Evolutionary conservation across 805 yeast genomes (phyloP).

Genomic region (Yarrowia divulgata): DNA sequence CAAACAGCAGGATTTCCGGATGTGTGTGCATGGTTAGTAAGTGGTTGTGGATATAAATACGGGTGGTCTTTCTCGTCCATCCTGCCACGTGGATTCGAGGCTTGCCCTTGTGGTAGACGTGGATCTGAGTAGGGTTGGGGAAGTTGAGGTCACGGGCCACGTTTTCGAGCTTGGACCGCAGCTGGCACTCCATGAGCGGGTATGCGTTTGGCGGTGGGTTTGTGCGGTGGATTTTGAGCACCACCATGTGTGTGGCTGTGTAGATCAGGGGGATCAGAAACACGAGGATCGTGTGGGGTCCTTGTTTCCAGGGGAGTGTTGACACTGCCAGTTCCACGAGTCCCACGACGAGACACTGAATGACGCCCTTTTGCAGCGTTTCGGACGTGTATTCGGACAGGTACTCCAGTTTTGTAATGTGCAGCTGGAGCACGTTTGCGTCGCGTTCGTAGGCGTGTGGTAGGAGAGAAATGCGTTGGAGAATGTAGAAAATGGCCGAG

Average conservation of each 20-base stretch:
- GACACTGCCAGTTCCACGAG: neutral
- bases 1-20: constrained; percentile 32
- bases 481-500: constrained; percentile 25
- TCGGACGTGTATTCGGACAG: constrained; percentile 32
- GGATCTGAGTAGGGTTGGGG: constrained; percentile 9
- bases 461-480: constrained; percentile 3
- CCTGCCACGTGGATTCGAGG: constrained; percentile 31
- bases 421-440: constrained; percentile 24
- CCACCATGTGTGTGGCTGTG: neutral
- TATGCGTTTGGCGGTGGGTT: constrained; percentile 16
- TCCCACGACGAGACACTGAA: constrained; percentile 12
- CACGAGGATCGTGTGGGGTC: neutral
- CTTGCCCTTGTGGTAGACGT: constrained; percentile 32
- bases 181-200: constrained; percentile 31
- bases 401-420: constrained; percentile 23
- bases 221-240: constrained; percentile 17
- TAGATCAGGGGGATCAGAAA: constrained; percentile 8
- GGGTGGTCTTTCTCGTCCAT: constrained; percentile 12
- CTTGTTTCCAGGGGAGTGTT: neutral
- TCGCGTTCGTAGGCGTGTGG: constrained; percentile 15
- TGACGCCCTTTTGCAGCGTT: constrained; percentile 11
- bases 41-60: constrained; percentile 32
- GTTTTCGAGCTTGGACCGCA: constrained; percentile 14
- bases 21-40: constrained; percentile 30
- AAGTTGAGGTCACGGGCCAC: constrained; percentile 34